phyloP scores from a whole-genome alignment of 768 basidiomycete genomes.

The Pulveroboletus sp. region DNA sequence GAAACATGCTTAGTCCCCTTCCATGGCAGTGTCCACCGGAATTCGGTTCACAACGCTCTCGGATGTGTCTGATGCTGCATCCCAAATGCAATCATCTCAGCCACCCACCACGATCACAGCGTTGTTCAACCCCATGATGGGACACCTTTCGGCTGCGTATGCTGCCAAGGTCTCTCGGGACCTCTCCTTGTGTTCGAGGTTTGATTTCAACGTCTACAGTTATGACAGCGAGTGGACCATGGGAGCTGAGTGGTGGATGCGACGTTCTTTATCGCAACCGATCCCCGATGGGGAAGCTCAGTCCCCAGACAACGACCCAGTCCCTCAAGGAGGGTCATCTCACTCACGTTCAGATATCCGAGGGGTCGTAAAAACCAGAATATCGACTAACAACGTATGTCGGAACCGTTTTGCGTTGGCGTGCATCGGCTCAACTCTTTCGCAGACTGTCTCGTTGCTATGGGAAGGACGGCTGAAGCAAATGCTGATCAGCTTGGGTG shows the following conservation, averaged over 20 bases:
- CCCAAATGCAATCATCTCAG: constrained; percentile 56
- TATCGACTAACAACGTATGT: constrained; percentile 85
- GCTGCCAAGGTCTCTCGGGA: constrained; percentile 83
- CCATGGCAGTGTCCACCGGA: constrained; percentile 74
- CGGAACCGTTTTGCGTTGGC: neutral
- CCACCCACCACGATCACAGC: constrained; percentile 95
- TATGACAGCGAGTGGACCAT: constrained; percentile 96
- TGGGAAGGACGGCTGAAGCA: constrained; percentile 93
- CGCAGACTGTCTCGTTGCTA: constrained; percentile 80
- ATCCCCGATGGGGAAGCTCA: constrained; percentile 11
- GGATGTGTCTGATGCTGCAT: constrained; percentile 66
- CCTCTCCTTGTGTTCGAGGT: constrained; percentile 82
- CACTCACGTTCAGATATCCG: constrained; percentile 40
- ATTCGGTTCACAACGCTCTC: constrained; percentile 92
- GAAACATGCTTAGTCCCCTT: constrained; percentile 3
- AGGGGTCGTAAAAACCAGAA: constrained; percentile 85
- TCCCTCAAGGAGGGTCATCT: constrained; percentile 6
- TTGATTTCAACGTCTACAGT: constrained; percentile 95
- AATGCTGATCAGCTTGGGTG: constrained; percentile 84
- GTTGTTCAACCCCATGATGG: constrained; percentile 93
- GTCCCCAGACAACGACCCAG: neutral
- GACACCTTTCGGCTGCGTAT: constrained; percentile 89
- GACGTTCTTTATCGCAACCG: constrained; percentile 43
- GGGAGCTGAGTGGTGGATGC: constrained; percentile 95
- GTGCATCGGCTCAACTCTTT: neutral